A percentile compares a stretch with the other conserved stretches of the same genome.
Evolutionary conservation across 305 asterid genomes (phyloP).

Genomic region (Solanum hybrid): DNA sequence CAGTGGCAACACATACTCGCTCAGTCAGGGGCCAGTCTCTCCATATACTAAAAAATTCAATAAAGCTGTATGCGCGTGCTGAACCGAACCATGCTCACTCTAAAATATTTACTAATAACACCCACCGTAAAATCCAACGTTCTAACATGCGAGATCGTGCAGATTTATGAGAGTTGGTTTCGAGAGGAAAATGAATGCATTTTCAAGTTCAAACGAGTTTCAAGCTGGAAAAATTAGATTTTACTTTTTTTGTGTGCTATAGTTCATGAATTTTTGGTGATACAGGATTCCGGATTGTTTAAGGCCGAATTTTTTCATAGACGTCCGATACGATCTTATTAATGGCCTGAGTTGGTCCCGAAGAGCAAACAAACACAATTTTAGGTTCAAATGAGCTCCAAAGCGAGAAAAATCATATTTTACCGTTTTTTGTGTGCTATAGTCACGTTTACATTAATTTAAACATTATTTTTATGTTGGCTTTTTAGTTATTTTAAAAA

Average conservation of each 20-base stretch:
- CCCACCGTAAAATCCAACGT: background rate
- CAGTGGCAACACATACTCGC: slow-evolving; percentile 2
- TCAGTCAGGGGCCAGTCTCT: background rate
- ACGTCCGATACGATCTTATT: background rate
- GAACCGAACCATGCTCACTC: background rate
- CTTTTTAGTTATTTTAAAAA: background rate
- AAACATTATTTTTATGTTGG: background rate
- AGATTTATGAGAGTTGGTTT: background rate
- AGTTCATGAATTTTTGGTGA: background rate
- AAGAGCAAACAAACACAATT: background rate
- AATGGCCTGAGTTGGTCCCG: background rate
- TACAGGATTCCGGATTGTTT: background rate
- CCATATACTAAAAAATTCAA: background rate
- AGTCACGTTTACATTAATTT: background rate
- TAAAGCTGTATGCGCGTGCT: background rate
- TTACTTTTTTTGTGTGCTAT: too few species aligned
- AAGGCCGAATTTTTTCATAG: background rate
- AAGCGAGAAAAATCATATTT: background rate
- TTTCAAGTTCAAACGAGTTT: background rate
- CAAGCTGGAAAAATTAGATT: too few species aligned
- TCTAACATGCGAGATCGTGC: background rate
- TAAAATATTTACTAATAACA: background rate
- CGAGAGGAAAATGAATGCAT: background rate
- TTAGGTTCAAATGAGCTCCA: background rate
- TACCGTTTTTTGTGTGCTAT: background rate